Percentiles rank a stretch among this genome's conserved stretches.
Evolutionary conservation across 352 stramenopile genomes (phyloP).

Genomic region (Pythium periplocum): DNA sequence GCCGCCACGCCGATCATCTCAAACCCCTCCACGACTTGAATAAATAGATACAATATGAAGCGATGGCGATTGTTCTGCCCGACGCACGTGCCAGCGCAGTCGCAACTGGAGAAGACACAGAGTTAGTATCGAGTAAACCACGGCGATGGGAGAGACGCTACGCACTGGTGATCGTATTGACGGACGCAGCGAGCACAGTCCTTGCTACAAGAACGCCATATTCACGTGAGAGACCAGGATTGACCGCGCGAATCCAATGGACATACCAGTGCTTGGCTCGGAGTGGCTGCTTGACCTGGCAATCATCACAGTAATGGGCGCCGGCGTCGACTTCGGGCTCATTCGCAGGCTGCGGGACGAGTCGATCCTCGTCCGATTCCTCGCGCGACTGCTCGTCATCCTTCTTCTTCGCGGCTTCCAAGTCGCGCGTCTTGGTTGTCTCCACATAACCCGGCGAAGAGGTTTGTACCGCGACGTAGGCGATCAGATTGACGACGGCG

Average conservation of each 20-base stretch:
- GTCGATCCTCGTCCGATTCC: slow-evolving; percentile 15
- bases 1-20: slow-evolving; percentile 45
- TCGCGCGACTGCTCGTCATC: not conserved
- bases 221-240: too few species aligned
- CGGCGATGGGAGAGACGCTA: slow-evolving; percentile 1
- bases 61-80: slow-evolving; percentile 59
- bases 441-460: slow-evolving; percentile 58
- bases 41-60: slow-evolving; percentile 61
- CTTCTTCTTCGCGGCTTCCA: slow-evolving; percentile 14
- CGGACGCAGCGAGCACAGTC: slow-evolving; percentile 64
- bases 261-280: slow-evolving; percentile 68
- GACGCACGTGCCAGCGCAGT: slow-evolving; percentile 73
- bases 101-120: slow-evolving; percentile 35
- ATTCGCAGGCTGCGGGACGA: slow-evolving; percentile 6
- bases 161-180: slow-evolving; percentile 82
- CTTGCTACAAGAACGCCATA: slow-evolving; percentile 31
- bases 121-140: not conserved
- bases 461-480: slow-evolving; percentile 52
- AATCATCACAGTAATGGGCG: slow-evolving; percentile 43
- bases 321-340: slow-evolving; percentile 2
- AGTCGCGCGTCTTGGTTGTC: slow-evolving; percentile 1
- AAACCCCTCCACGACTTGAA: slow-evolving; percentile 47
- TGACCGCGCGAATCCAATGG: not conserved
- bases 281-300: slow-evolving; percentile 55
- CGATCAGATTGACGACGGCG: slow-evolving; percentile 29